Conservation (phyloP, 208 protist genomes). For the Acanthamoeba polyphaga region DNA sequence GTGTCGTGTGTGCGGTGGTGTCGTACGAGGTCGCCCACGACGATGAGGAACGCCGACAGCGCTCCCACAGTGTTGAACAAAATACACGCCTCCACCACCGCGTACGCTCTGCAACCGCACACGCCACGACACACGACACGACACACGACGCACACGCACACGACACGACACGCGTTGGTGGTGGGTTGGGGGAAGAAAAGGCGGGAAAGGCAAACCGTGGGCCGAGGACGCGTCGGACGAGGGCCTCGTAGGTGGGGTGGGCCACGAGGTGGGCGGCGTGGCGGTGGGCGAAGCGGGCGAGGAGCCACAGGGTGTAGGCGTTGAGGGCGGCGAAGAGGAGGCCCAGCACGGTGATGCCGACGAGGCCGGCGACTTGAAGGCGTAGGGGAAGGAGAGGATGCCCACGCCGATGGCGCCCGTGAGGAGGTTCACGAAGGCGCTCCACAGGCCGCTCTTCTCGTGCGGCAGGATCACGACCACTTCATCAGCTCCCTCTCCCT, state of each 20-base stretch:
- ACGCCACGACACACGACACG: background rate
- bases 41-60: constrained; percentile 64
- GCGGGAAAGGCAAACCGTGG: background rate
- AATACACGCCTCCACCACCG: background rate
- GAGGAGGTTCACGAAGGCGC: constrained; percentile 21
- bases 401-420: constrained; percentile 69
- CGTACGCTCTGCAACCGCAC: constrained; percentile 1
- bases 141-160: background rate
- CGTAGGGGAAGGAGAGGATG: constrained; percentile 69
- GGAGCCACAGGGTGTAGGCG: constrained; percentile 55
- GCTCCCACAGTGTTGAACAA: constrained; percentile 21
- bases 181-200: background rate
- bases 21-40: constrained; percentile 68
- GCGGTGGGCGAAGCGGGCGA: constrained; percentile 58
- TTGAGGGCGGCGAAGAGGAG: constrained; percentile 60
- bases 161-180: background rate
- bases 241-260: constrained; percentile 56
- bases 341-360: constrained; percentile 3
- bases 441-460: background rate
- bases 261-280: background rate
- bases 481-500: background rate
- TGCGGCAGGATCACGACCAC: background rate
- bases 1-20: too few relatives aligned
- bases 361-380: constrained; percentile 63
- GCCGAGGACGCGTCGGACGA: constrained; percentile 39